These are phyloP conservation scores for Heliocybe sulcata DNA, from an alignment of 1,284 basidiomycete species.

Conservation along the genomic window DNA sequence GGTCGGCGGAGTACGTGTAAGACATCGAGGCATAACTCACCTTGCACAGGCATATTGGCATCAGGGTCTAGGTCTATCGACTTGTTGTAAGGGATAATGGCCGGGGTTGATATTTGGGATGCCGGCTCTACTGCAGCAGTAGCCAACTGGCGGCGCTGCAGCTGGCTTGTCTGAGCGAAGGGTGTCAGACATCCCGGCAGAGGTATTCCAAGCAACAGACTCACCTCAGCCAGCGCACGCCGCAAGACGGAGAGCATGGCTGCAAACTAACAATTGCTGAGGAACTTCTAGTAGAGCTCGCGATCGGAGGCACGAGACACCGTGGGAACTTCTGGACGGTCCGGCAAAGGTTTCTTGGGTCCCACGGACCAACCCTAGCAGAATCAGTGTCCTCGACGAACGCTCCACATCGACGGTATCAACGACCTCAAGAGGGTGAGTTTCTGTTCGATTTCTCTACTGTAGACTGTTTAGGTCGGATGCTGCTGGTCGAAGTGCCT, in stretches of 20 bases:
- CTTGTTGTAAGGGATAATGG: background rate
- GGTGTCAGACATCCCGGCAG: background rate
- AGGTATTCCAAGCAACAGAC: background rate
- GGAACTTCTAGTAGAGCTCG: background rate
- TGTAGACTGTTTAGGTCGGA: conserved; percentile 7
- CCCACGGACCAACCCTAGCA: background rate
- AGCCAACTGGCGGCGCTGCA: background rate
- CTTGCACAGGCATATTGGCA: background rate
- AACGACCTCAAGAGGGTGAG: conserved; percentile 34
- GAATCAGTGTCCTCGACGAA: background rate
- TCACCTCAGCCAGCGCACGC: background rate
- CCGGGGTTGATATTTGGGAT: background rate
- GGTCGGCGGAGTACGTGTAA: background rate
- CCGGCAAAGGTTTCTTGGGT: background rate
- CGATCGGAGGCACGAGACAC: background rate
- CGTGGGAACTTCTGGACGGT: background rate
- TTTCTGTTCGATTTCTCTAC: conserved; percentile 12
- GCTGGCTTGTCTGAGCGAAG: background rate
- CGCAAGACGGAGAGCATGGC: background rate
- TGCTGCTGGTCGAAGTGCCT: background rate
- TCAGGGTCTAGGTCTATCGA: background rate
- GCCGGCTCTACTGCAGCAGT: background rate
- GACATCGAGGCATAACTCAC: background rate
- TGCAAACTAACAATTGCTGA: background rate
- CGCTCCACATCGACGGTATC: conserved; percentile 1